Evolutionary conservation across 352 stramenopile genomes (phyloP), one percentile per base, ranked within the genome.

Genomic region (Phytophthora melonis): DNA sequence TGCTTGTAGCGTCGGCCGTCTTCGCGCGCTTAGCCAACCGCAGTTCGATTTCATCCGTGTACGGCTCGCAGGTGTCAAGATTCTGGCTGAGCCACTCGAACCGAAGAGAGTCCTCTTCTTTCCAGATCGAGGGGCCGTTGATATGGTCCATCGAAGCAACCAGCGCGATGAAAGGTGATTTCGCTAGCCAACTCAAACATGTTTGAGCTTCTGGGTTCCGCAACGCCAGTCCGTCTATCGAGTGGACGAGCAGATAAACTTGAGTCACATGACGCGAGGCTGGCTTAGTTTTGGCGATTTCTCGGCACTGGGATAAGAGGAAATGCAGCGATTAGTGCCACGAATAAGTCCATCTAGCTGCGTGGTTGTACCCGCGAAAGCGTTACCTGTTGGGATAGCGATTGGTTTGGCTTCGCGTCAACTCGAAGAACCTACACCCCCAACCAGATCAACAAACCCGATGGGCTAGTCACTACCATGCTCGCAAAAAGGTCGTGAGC

Each of bases 61-160:
- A 91, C 27, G 84, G 80, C 41, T 68, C 58, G 11, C 58, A 81
- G 8, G 80, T 87, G 59, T 87, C 63, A 32, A 88, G 55, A 23
- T 76, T 78, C 49, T 87, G 78, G 27, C 71, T 68, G 27, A 91
- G 63, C 82, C 84, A 91, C 36, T 82, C 74, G 55, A 88, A 89
- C 8, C 84, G 84, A 55, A 83, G 54, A 27, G 70, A 72, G 39
- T 88, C 84, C 6, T 83, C 77, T 56, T 91, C 81, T 62, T 83
- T 79, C 84, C 84, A 91, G 58, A 89, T 77, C 10, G 80, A 79
- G 7, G 74, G 68, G 9, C 75, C 81, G 56, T 91, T 89, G 21
- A 89, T 77, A 39, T 91, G 84, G 45, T 91, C 84, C 53, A 89
- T 79, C 14, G 78, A 84, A 39, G 81, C 84, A 23, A 88, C 50